These are phyloP conservation scores for Jackrogersella minutella DNA, from an alignment of 495 filamentous ascomycete genomes.

Conservation along the genomic window DNA sequence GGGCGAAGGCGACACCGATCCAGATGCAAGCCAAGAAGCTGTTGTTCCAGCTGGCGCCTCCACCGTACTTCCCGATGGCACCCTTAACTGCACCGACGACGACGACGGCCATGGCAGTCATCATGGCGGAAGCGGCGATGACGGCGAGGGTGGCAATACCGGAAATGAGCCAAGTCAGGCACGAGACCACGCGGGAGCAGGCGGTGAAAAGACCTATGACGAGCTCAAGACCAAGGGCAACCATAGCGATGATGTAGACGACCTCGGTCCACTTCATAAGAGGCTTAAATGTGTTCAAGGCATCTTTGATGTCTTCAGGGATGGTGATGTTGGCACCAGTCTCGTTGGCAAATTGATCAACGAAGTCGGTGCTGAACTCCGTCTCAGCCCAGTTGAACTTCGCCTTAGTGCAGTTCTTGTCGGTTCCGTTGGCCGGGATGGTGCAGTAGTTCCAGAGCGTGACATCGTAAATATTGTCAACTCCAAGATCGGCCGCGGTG, in stretches of 20 bases:
- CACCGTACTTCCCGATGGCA: constrained; percentile 70
- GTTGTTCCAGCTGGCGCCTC: constrained; percentile 68
- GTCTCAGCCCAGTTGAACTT: constrained; percentile 81
- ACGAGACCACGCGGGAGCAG: constrained; percentile 57
- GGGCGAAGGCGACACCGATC: constrained; percentile 79
- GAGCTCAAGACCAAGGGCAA: constrained; percentile 76
- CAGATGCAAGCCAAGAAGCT: constrained; percentile 75
- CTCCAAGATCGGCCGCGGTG: constrained; percentile 61
- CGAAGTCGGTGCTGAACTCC: constrained; percentile 61
- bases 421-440: constrained; percentile 53
- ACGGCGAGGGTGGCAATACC: constrained; percentile 67
- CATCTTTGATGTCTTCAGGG: constrained; percentile 68
- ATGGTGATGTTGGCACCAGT: constrained; percentile 59
- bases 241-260: constrained; percentile 73
- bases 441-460: constrained; percentile 89
- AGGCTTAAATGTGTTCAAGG: constrained; percentile 72
- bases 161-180: constrained; percentile 57
- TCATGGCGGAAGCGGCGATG: constrained; percentile 64
- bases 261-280: constrained; percentile 85
- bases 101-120: constrained; percentile 67
- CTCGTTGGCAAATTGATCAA: constrained; percentile 52
- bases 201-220: constrained; percentile 79
- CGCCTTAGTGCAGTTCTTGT: constrained; percentile 64
- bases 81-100: constrained; percentile 74
- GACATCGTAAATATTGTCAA: constrained; percentile 82